Conservation (phyloP, 2,329 filamentous ascomycete genomes). For the Fusarium compactum region DNA sequence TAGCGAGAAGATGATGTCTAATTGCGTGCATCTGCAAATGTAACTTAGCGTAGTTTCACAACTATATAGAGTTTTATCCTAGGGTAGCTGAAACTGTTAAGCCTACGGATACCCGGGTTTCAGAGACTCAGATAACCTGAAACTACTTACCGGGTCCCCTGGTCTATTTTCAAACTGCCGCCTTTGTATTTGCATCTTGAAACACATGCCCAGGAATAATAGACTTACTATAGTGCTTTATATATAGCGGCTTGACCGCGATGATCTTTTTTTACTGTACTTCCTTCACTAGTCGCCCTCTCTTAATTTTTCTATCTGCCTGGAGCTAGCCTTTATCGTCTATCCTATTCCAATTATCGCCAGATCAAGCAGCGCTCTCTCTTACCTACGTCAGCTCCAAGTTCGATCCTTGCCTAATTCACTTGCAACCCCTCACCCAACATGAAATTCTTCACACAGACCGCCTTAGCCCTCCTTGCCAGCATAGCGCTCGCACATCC, state of each 20-base stretch:
- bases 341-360: fast-evolving
- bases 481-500: not conserved
- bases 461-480: not conserved
- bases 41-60: not conserved
- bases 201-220: not conserved
- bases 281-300: fast-evolving
- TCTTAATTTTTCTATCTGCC: not conserved
- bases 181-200: too few relatives aligned
- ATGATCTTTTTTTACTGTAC: not conserved
- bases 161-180: not conserved
- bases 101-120: too few relatives aligned
- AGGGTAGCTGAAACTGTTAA: not conserved
- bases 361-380: not conserved
- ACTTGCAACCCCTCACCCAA: not conserved
- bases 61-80: not conserved
- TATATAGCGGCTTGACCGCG: not conserved
- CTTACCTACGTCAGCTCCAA: not conserved
- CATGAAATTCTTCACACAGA: not conserved
- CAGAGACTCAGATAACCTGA: too few relatives aligned
- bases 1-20: not conserved
- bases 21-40: not conserved
- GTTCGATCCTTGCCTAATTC: not conserved
- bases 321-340: not conserved
- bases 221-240: not conserved
- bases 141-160: not conserved